Percentiles rank a stretch among this genome's conserved stretches.
Evolutionary conservation across 805 yeast species (phyloP).

Genomic region (Candida nitratophila): DNA sequence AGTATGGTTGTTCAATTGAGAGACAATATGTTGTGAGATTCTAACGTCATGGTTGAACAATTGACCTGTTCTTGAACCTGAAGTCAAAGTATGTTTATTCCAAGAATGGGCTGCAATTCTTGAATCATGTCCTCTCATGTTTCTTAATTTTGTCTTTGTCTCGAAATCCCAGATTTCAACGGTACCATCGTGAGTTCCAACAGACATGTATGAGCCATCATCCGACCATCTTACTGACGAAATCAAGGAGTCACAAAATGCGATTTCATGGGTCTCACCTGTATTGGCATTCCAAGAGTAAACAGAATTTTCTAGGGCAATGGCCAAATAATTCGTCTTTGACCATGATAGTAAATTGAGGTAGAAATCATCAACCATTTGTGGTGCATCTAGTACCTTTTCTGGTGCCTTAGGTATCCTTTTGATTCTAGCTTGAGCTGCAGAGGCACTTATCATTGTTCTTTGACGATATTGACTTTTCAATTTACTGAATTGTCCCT

Average conservation of each 20-base stretch:
- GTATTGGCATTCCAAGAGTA: slow-evolving; percentile 89
- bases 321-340: slow-evolving; percentile 68
- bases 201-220: slow-evolving; percentile 78
- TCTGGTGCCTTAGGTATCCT: slow-evolving; percentile 85
- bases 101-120: slow-evolving; percentile 82
- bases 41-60: slow-evolving; percentile 89
- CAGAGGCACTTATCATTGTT: slow-evolving; percentile 28
- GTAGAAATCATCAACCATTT: slow-evolving; percentile 87
- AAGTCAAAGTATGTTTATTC: slow-evolving; percentile 72
- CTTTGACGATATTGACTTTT: slow-evolving; percentile 14
- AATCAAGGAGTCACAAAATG: slow-evolving; percentile 49
- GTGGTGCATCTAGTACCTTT: slow-evolving; percentile 93
- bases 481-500: slow-evolving; percentile 11
- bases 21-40: slow-evolving; percentile 64
- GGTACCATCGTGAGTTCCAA: slow-evolving; percentile 78
- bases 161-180: slow-evolving; percentile 94
- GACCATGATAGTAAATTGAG: slow-evolving; percentile 88
- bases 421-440: slow-evolving; percentile 63
- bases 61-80: slow-evolving; percentile 85
- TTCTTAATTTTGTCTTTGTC: slow-evolving; percentile 61
- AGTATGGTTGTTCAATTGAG: slow-evolving; percentile 55
- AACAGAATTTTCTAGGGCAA: slow-evolving; percentile 77
- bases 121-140: slow-evolving; percentile 68
- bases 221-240: slow-evolving; percentile 85
- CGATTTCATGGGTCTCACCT: slow-evolving; percentile 65